Base-by-base conservation (phyloP, 225 moss, liverwort and hornwort species). In the Sphagnum tenellum region DNA sequence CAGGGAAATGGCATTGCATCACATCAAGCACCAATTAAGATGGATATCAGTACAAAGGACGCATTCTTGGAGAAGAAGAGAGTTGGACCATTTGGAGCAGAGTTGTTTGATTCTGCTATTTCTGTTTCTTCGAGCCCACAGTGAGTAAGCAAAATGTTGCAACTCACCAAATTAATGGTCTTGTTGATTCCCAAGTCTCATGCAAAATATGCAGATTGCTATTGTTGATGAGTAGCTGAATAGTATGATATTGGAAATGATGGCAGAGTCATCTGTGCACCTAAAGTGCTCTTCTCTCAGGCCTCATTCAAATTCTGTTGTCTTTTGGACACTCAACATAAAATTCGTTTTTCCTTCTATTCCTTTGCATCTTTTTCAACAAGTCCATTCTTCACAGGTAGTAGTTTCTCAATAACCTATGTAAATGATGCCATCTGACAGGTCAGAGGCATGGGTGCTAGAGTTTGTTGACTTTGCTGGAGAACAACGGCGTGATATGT, bases 381-480 rank as follows among this genome's bases (percentile, higher is more conserved):
- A 29, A 29, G 29, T 29, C 29, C 29, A 29, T 29, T 29, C 29
- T 29, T 29, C 29, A 29, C 29, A 29, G 29, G 29, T 29, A 29
- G 29, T 29, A 29, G 29, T 29, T 29, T 29, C 29, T 29, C 29
- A 29, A 29, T 29, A 29, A 29, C 29, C 29, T 29, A 29, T 29
- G 29, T 29, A 29, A 60, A 14, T 65, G 50, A 10, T 12, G 66
- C 67, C 29, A 46, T 44, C 44, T 14, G 64, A 66, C 98, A 99
- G 98, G 60, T 83, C 87, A 60, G 87, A 99, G 73, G 77, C 89
- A 14, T 99, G 98, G 98, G 78, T 78, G 46, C 75, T 99, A 49
- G 93, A 99, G 65, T 91, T 99, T 70, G 90, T 99, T 60, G 98
- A 99, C 76, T 99, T 99, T 63, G 78, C 85, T 66, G 89, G 90